These are phyloP conservation scores for Fraxinus baroniana DNA, from an alignment of 305 asterid species.

Conservation along the genomic window DNA sequence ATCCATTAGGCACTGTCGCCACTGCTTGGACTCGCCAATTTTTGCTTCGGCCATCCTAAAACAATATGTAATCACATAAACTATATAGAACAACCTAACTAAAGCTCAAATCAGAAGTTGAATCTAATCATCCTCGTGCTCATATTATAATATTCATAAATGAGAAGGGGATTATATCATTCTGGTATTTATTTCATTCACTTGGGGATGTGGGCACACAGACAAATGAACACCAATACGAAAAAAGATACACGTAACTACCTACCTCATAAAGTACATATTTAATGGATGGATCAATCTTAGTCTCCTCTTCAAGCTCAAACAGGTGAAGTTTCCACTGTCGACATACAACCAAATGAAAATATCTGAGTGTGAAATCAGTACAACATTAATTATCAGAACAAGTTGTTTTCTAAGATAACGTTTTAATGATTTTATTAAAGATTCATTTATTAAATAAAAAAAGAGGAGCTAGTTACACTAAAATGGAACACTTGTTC, in stretches of 20 bases:
- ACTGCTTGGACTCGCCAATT: constrained; percentile 83
- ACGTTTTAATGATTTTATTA: not conserved
- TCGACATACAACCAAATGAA: constrained; percentile 3
- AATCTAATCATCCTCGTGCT: not conserved
- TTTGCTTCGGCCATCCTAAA: constrained; percentile 74
- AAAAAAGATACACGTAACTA: constrained; percentile 16
- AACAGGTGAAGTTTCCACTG: constrained; percentile 91
- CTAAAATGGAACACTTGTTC: not conserved
- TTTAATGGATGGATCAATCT: constrained; percentile 63
- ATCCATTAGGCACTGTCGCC: constrained; percentile 59
- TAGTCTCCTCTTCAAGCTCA: constrained; percentile 82
- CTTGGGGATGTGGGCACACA: not conserved
- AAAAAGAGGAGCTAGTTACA: not conserved
- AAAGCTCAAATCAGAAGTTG: not conserved
- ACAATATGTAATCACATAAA: not conserved
- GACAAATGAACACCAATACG: not conserved
- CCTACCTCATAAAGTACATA: constrained; percentile 80
- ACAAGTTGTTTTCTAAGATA: not conserved
- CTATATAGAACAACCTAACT: not conserved
- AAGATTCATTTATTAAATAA: not conserved
- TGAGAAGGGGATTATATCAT: too few relatives aligned
- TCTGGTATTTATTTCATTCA: too few relatives aligned
- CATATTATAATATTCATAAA: not conserved
- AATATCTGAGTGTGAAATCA: constrained; percentile 3
- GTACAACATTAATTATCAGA: not conserved